A percentile compares a stretch with the other conserved stretches of the same genome.
phyloP scores from a whole-genome alignment of 176 grass and related monocot species.

The Microstegium vimineum region DNA sequence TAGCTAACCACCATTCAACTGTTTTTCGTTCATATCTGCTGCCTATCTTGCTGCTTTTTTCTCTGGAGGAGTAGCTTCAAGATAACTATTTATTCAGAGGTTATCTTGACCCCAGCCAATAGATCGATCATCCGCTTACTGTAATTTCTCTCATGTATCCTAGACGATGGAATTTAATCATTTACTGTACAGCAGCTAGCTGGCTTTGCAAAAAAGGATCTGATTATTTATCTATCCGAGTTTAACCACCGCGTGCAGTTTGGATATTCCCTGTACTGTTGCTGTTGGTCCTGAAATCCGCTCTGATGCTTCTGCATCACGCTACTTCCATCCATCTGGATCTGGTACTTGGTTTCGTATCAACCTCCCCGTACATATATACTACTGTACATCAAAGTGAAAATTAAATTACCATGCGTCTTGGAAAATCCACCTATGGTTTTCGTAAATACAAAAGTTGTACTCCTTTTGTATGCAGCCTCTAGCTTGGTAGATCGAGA shows the following conservation, averaged over 20 bases:
- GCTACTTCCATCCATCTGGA: not conserved
- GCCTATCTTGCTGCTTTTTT: conserved; percentile 10
- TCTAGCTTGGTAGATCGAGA: not conserved
- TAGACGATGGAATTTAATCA: conserved; percentile 49
- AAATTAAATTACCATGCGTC: not conserved
- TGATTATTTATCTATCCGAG: conserved; percentile 7
- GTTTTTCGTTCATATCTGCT: conserved; percentile 17
- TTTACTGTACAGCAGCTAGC: conserved; percentile 69
- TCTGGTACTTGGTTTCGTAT: not conserved
- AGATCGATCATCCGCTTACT: conserved; percentile 27
- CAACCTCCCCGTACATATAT: not conserved
- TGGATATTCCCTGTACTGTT: not conserved
- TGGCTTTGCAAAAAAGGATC: conserved; percentile 13
- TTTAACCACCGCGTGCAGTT: conserved; percentile 34
- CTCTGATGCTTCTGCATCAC: not conserved
- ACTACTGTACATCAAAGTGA: not conserved
- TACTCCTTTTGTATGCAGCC: too few relatives aligned
- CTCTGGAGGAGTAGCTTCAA: not conserved
- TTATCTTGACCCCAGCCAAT: conserved; percentile 22
- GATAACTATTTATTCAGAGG: conserved; percentile 22
- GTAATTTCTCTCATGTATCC: conserved; percentile 44
- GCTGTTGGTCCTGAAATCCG: not conserved
- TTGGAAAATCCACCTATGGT: too few relatives aligned
- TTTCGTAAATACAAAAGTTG: too few relatives aligned
- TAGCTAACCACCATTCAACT: conserved; percentile 46